Base-by-base conservation (phyloP, 1,139 yeast genomes). In the Ashbya aceris region DNA sequence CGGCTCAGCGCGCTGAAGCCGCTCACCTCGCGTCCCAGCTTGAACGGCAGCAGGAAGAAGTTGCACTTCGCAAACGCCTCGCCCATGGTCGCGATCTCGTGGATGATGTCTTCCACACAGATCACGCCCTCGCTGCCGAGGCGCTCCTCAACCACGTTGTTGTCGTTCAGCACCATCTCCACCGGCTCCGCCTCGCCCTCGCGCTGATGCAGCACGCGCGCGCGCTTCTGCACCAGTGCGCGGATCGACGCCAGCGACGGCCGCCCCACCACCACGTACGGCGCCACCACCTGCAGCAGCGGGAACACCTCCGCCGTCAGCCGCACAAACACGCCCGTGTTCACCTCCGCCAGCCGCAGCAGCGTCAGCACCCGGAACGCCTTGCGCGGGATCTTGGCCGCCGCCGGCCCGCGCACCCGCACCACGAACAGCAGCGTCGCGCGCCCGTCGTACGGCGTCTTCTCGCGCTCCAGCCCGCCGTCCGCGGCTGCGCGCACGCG, bases 41-140 rank as follows among this genome's bases (percentile, higher is more conserved):
- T 68, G 66, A 83, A 82, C 36, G 94, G 93, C 48, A 72, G 69
- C 53, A 83, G 63, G 73, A 86, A 83, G 50, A 69, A 67, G 46
- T 73, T 69, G 46, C 79, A 76, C 29, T 64, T 62, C 51, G 77
- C 74, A 65, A 83, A 83, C 49, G 72, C 67, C 30, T 76, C 83
- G 23, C 86, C 82, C 52, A 81, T 58, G 13, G 77, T 62, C 32
- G 69, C 71, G 44, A 83, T 69, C 62, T 83, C 91, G 57, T 79
- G 85, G 44, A 83, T 74, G 45, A 83, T 69, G 62, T 83, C 94
- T 65, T 83, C 93, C 33, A 80, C 73, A 74, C 94, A 83, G 50
- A 83, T 77, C 49, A 80, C 68, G 12, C 91, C 91, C 44, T 69
- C 65, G 31, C 77, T 77, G 28, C 84, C 89, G 48, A 83, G 70